phyloP scores from a whole-genome alignment of 2,329 filamentous ascomycete genomes.

The Aspergillus thermomutatus region DNA sequence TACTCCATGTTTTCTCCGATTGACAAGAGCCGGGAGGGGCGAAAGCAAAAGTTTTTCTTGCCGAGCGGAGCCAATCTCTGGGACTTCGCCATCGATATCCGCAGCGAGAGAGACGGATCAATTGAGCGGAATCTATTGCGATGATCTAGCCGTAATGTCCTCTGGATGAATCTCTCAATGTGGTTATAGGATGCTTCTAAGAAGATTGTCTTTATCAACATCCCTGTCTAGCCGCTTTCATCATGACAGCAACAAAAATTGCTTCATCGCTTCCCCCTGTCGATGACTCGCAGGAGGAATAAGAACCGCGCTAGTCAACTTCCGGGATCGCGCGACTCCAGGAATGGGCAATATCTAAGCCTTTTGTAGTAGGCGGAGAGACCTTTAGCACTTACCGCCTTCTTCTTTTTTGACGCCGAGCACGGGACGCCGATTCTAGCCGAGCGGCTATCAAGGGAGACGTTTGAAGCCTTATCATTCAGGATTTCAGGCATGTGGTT shows the following conservation, averaged over 20 bases:
- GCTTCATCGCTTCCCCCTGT: neutral
- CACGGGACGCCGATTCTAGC: neutral
- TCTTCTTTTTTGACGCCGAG: neutral
- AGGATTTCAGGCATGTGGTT: no score
- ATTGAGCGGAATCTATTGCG: neutral
- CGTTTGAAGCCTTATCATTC: neutral
- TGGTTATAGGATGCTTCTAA: neutral
- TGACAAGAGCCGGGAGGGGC: neutral
- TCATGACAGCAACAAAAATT: neutral
- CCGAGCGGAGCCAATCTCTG: conserved; percentile 2
- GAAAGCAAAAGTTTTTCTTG: conserved; percentile 5
- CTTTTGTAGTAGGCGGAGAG: neutral
- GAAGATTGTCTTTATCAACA: neutral
- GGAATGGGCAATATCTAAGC: neutral
- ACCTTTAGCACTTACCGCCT: neutral
- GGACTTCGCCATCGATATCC: conserved; percentile 14
- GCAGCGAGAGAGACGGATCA: neutral
- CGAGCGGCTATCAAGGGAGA: neutral
- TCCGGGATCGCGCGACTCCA: neutral
- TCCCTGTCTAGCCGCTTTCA: neutral
- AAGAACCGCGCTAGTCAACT: neutral
- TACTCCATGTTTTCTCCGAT: neutral
- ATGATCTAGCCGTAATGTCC: neutral
- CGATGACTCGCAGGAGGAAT: neutral
- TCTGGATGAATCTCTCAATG: neutral